Evolutionary conservation across 2,329 filamentous ascomycete genomes (phyloP), one percentile per base, ranked within the genome.

Genomic region (Leptoxyphium fumago): DNA sequence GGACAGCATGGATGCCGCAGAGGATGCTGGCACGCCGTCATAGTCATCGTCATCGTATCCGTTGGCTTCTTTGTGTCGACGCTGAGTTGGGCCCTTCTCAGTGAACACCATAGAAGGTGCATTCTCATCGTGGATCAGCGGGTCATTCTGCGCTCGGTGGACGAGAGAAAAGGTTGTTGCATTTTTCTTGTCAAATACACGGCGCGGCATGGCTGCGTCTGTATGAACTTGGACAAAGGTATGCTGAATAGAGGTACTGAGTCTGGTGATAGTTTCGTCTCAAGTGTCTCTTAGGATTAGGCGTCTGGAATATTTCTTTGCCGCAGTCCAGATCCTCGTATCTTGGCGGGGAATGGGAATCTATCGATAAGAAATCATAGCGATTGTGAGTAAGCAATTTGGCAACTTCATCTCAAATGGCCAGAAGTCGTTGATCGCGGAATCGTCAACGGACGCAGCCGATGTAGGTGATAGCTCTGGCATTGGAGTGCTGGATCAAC

Each of bases 141-240:
- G 91, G 64, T 98, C 91, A 77, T 95, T 86, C 67, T 98, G 93
- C 29, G 89, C 85, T 59, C 91, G 85, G 68, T 95, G 85, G 56
- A 96, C 86, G 61, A 98, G 83, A 55, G 83, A 82, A 67, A 94
- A 96, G 67, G 88, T 91, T 62, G 84, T 83, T 55, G 91, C 88
- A 48, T 76, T 82, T 67, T 94, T 94, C 71, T 94, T 95, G 71
- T 95, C 76, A 44, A 84, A 85, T 76, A 82, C 85, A 69, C 77
- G 78, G 53, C 72, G 74, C 56, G 82, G 74, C 84, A 89, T 89
- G 21, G 21, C 21, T 26, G 21, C 21, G 21, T 26, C 21, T 26
- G 7, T 4, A 7, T 26, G 7, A 4, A 26, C 4, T 26, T 26
- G 21, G 4, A 26, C 21, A 26, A 26, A 26, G 7, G 21, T 26